Conservation (phyloP, 2,329 filamentous ascomycete genomes). For the Acrocalymma vagum region DNA sequence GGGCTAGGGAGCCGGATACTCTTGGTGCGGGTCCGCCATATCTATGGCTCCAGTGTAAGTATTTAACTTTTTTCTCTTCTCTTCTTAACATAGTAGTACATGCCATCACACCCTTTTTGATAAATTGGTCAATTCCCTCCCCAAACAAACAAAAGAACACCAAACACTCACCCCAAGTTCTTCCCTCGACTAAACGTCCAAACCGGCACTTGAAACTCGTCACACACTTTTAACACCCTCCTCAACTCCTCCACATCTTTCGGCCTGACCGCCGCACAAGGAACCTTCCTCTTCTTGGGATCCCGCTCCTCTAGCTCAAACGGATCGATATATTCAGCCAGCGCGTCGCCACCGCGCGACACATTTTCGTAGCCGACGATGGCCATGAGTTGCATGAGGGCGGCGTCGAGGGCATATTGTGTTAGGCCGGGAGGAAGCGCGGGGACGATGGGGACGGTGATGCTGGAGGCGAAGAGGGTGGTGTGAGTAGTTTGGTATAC, state of each 20-base stretch:
- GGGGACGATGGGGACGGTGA: slow-evolving; percentile 45
- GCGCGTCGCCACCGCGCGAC: slow-evolving; percentile 44
- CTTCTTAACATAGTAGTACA: too few relatives aligned
- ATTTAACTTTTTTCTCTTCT: too few relatives aligned
- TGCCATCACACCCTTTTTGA: too few relatives aligned
- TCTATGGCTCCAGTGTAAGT: slow-evolving; percentile 12
- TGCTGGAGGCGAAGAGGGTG: slow-evolving; percentile 51
- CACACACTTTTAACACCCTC: slow-evolving; percentile 29
- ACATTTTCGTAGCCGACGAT: slow-evolving; percentile 51
- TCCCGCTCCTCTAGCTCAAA: slow-evolving; percentile 56
- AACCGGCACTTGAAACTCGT: slow-evolving; percentile 37
- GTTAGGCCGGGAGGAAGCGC: slow-evolving; percentile 53
- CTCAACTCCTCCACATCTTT: slow-evolving; percentile 31
- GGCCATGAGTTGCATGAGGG: slow-evolving; percentile 45
- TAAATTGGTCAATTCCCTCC: not conserved
- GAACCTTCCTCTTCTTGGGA: slow-evolving; percentile 49
- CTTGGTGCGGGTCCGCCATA: slow-evolving; percentile 41
- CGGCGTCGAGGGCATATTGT: slow-evolving; percentile 47
- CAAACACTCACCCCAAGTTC: slow-evolving; percentile 45
- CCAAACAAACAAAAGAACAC: not conserved
- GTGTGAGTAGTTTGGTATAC: slow-evolving; percentile 55
- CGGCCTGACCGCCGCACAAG: slow-evolving; percentile 54
- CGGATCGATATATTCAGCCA: slow-evolving; percentile 58
- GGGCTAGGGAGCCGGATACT: slow-evolving; percentile 46
- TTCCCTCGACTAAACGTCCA: slow-evolving; percentile 44